Percentiles rank a stretch among this genome's conserved stretches.
phyloP scores from a whole-genome alignment of 2,329 filamentous ascomycete species.

The Conoideocrella luteorostrata region DNA sequence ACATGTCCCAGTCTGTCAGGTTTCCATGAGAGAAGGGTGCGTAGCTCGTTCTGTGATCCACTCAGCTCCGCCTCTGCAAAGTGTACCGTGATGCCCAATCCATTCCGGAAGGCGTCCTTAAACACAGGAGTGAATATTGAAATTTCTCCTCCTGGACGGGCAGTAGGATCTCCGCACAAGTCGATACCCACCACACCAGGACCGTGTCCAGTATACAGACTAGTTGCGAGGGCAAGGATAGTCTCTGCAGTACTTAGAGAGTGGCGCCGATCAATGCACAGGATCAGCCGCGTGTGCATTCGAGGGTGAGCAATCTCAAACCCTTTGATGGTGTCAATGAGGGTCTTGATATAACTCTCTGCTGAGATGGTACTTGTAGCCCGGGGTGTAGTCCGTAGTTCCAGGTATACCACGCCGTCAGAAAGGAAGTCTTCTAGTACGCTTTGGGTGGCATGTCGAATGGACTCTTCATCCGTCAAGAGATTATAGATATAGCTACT shows the following conservation, averaged over 20 bases:
- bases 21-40: constrained; percentile 55
- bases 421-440: constrained; percentile 60
- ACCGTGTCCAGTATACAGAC: constrained; percentile 31
- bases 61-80: constrained; percentile 65
- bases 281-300: constrained; percentile 60
- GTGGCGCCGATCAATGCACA: constrained; percentile 67
- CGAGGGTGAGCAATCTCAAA: constrained; percentile 35
- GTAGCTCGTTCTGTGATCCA: constrained; percentile 53
- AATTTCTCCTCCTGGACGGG: constrained; percentile 48
- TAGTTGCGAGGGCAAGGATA: constrained; percentile 56
- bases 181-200: constrained; percentile 66
- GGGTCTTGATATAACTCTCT: constrained; percentile 55
- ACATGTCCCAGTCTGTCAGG: constrained; percentile 72
- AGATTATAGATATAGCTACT: constrained; percentile 74
- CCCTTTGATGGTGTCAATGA: constrained; percentile 56
- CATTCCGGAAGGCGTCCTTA: constrained; percentile 42
- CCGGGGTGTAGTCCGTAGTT: constrained; percentile 74
- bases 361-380: constrained; percentile 52
- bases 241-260: constrained; percentile 53
- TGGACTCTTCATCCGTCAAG: constrained; percentile 53
- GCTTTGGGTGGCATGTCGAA: constrained; percentile 55
- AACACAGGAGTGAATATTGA: constrained; percentile 55
- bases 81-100: constrained; percentile 64
- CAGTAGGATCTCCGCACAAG: constrained; percentile 66
- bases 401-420: constrained; percentile 71